These are phyloP conservation scores for Ligustrum vulgare DNA, from an alignment of 257 asterid genomes.

Conservation along the genomic window DNA sequence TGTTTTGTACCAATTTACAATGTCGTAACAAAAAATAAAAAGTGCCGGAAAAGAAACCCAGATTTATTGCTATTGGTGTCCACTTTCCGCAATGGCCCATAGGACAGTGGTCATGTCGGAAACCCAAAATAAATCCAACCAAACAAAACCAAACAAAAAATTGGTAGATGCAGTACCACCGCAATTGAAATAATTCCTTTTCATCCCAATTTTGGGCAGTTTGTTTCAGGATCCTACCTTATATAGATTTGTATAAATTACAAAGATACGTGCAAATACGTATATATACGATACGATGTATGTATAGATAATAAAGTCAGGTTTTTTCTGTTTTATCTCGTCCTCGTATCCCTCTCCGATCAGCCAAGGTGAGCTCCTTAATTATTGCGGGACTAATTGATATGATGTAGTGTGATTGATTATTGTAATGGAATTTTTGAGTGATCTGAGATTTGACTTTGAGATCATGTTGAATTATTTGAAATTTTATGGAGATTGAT, in stretches of 20 bases:
- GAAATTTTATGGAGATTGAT: neutral
- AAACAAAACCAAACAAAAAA: too few relatives aligned
- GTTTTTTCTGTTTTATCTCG: conserved; percentile 18
- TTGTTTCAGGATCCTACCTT: neutral
- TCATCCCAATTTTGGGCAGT: neutral
- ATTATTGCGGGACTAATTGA: neutral
- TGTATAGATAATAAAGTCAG: neutral
- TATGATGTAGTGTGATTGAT: neutral
- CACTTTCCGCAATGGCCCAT: too few relatives aligned
- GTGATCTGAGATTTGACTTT: neutral
- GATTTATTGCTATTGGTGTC: too few relatives aligned
- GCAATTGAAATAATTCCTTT: neutral
- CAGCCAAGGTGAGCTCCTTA: conserved; percentile 22
- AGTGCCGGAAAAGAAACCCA: too few relatives aligned
- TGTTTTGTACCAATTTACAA: too few relatives aligned
- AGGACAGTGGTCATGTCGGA: too few relatives aligned
- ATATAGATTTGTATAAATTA: neutral
- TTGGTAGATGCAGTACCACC: neutral
- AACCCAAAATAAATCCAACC: neutral
- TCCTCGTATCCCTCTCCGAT: conserved; percentile 23
- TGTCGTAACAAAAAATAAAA: too few relatives aligned
- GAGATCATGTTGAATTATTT: neutral
- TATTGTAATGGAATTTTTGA: neutral
- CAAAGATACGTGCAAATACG: neutral
- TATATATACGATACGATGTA: too few relatives aligned